Evolutionary conservation across 192 early-diverging fungal species (phyloP).

Genomic region (Nowakowskiella sp.): DNA sequence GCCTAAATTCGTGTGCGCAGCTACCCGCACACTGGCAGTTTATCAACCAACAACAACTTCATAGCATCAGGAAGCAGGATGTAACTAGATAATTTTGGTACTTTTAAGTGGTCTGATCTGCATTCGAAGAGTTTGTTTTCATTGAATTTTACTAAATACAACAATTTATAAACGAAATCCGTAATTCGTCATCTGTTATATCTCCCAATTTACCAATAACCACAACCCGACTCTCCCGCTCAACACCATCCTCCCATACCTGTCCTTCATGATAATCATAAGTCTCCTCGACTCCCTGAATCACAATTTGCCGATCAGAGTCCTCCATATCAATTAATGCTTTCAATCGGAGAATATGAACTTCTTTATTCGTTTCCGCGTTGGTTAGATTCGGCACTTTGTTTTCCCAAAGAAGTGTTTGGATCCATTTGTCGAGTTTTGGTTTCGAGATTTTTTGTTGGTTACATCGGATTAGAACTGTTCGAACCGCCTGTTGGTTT

Average conservation of each 20-base stretch:
- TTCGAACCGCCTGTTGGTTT: constrained; percentile 37
- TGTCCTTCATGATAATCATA: constrained; percentile 56
- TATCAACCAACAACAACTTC: no score
- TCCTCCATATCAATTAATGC: constrained; percentile 40
- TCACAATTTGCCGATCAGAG: constrained; percentile 26
- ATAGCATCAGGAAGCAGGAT: no score
- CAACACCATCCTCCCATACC: constrained; percentile 17
- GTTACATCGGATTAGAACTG: constrained; percentile 47
- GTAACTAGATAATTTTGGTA: no score
- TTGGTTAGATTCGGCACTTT: constrained; percentile 10
- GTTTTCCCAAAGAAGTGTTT: constrained; percentile 61
- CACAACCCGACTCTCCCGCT: constrained; percentile 33
- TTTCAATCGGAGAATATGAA: constrained; percentile 53
- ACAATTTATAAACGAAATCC: no score
- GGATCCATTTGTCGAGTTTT: constrained; percentile 69
- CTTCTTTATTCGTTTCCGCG: constrained; percentile 3
- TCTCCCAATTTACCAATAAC: constrained; percentile 39
- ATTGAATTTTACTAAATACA: no score
- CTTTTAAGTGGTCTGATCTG: no score
- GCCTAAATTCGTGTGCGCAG: no score
- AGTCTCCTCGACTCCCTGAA: constrained; percentile 60
- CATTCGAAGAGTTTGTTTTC: no score
- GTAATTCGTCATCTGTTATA: no score
- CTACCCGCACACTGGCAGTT: no score
- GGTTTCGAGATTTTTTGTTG: constrained; percentile 35